Percentiles rank a stretch among this genome's conserved stretches.
Conservation (phyloP, 805 yeast species). For the Candida patagonica region DNA sequence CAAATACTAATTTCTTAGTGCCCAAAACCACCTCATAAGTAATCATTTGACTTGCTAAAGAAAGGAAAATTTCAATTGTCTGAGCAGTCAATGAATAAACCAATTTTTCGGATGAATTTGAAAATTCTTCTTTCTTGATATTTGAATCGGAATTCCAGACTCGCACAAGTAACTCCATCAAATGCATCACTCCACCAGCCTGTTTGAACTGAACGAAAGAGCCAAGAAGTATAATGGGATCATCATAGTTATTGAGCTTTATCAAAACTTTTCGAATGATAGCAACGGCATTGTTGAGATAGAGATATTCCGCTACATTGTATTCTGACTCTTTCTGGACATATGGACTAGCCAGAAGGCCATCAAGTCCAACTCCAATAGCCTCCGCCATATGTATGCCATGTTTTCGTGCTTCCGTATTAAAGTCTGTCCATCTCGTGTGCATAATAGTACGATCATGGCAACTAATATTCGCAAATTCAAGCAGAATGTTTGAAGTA, state of each 20-base stretch:
- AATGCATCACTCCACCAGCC: constrained; percentile 20
- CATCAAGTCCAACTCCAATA: constrained; percentile 13
- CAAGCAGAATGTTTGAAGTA: constrained; percentile 13
- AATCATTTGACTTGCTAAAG: constrained; percentile 18
- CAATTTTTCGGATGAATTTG: constrained; percentile 1
- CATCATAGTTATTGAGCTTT: constrained; percentile 11
- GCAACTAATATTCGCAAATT: constrained; percentile 14
- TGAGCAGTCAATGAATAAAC: constrained; percentile 9
- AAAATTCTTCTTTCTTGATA: no score
- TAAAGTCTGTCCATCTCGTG: constrained; percentile 7
- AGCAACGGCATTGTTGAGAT: constrained; percentile 11
- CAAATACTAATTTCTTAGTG: constrained; percentile 17
- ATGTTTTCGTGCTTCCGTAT: constrained; percentile 8
- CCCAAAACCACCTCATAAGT: constrained; percentile 22
- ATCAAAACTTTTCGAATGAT: constrained; percentile 12
- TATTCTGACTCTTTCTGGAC: not conserved
- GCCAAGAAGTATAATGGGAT: constrained; percentile 10
- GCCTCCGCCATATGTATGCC: constrained; percentile 23
- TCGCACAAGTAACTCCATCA: constrained; percentile 16
- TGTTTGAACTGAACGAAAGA: constrained; percentile 25
- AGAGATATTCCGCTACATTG: constrained; percentile 10
- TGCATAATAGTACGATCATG: constrained; percentile 14
- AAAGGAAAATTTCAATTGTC: constrained; percentile 15
- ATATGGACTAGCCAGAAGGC: not conserved
- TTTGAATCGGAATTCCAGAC: constrained; percentile 15